These are phyloP conservation scores for Kokia cookei DNA, from an alignment of 441 rosid genomes.

Conservation along the genomic window DNA sequence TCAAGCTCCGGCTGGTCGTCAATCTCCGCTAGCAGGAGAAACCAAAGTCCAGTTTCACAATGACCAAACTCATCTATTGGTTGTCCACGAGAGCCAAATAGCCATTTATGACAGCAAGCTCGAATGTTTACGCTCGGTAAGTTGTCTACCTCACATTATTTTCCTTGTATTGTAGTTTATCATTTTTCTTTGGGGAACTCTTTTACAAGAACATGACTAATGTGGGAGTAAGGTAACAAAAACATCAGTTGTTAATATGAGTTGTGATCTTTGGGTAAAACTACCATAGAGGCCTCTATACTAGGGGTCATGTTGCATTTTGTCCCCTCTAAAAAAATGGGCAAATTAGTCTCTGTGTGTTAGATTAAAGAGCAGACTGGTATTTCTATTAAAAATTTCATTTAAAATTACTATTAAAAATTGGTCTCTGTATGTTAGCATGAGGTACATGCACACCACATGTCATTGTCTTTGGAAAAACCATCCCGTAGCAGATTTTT, in stretches of 20 bases:
- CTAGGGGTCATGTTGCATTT: no score
- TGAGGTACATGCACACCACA: no score
- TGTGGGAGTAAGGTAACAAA: background rate
- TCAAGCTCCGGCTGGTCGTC: constrained; percentile 50
- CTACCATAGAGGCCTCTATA: no score
- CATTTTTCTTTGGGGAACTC: background rate
- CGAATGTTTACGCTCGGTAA: constrained; percentile 47
- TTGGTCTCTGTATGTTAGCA: no score
- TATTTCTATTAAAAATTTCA: no score
- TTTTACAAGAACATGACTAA: background rate
- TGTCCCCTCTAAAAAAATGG: no score
- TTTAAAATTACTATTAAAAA: no score
- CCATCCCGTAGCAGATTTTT: no score
- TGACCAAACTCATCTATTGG: constrained; percentile 61
- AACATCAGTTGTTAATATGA: background rate
- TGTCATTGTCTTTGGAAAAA: no score
- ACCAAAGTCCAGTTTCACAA: constrained; percentile 71
- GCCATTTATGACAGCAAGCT: constrained; percentile 63
- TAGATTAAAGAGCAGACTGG: no score
- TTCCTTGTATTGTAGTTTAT: background rate
- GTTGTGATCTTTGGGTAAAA: background rate
- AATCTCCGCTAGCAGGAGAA: constrained; percentile 52
- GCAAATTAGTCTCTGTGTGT: no score
- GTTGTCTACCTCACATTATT: constrained; percentile 14
- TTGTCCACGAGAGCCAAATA: constrained; percentile 65